Evolutionary conservation across 257 asterid genomes (phyloP).

Genomic region (Rhazya stricta): DNA sequence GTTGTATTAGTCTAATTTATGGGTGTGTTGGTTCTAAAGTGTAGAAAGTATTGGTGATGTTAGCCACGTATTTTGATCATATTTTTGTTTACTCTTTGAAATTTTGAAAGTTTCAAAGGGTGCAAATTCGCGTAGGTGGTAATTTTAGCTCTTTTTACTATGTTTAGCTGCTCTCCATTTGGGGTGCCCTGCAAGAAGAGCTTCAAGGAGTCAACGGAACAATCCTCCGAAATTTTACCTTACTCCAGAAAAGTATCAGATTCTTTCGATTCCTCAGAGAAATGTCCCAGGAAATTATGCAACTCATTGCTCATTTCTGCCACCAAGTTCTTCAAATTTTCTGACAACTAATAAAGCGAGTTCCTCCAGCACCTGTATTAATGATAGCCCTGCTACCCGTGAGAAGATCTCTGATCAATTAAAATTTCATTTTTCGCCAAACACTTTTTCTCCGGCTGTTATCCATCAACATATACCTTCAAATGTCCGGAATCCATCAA

Average conservation of each 20-base stretch:
- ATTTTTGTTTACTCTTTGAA: neutral
- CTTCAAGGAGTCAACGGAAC: constrained; percentile 79
- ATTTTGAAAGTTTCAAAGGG: neutral
- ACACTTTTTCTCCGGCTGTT: constrained; percentile 20
- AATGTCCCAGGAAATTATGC: constrained; percentile 34
- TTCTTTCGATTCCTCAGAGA: constrained; percentile 25
- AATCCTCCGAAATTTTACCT: constrained; percentile 58
- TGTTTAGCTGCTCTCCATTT: constrained; percentile 79
- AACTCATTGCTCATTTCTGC: constrained; percentile 28
- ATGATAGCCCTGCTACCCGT: constrained; percentile 16
- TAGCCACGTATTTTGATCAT: constrained; percentile 1
- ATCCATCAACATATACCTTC: constrained; percentile 19
- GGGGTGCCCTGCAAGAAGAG: constrained; percentile 84
- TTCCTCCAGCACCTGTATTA: constrained; percentile 21
- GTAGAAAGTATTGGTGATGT: neutral
- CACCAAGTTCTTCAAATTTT: constrained; percentile 27
- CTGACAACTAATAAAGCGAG: constrained; percentile 16
- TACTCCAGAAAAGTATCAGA: constrained; percentile 37
- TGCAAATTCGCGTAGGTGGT: neutral
- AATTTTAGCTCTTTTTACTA: constrained; percentile 9
- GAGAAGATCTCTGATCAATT: constrained; percentile 12
- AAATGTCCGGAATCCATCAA: constrained; percentile 24
- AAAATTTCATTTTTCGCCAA: constrained; percentile 24
- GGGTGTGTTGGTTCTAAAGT: neutral
- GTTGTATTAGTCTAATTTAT: neutral